Conservation (phyloP, 768 basidiomycete genomes). For the Lactifluus hygrophoroides region DNA sequence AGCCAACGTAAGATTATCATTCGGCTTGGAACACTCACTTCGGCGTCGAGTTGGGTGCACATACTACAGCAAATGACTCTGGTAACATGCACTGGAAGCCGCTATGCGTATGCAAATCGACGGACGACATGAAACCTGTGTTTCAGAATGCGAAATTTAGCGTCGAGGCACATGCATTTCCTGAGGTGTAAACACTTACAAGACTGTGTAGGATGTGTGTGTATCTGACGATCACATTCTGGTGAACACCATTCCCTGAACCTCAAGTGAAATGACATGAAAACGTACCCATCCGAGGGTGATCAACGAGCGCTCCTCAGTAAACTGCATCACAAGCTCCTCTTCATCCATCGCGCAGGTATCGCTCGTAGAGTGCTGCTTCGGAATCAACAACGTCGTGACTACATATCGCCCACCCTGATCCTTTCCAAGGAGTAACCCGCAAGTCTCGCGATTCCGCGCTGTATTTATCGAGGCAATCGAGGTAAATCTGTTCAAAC, state of each 20-base stretch:
- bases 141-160: conserved; percentile 1
- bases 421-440: conserved; percentile 67
- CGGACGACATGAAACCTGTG: conserved; percentile 86
- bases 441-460: conserved; percentile 80
- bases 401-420: conserved; percentile 55
- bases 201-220: conserved; percentile 85
- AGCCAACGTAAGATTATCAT: background rate
- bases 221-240: conserved; percentile 49
- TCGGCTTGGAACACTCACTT: conserved; percentile 38
- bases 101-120: conserved; percentile 87
- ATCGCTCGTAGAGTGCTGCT: conserved; percentile 79
- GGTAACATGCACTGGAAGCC: conserved; percentile 85
- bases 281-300: conserved; percentile 83
- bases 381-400: conserved; percentile 81
- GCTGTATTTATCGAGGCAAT: conserved; percentile 75
- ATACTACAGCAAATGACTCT: conserved; percentile 90
- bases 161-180: background rate
- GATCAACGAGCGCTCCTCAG: conserved; percentile 70
- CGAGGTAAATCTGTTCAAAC: conserved; percentile 65
- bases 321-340: conserved; percentile 78
- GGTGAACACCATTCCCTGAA: background rate
- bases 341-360: conserved; percentile 93
- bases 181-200: conserved; percentile 38
- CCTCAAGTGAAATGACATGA: background rate
- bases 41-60: conserved; percentile 71